phyloP scores from a whole-genome alignment of 257 asterid genomes.

The Solanum ossicruentum region DNA sequence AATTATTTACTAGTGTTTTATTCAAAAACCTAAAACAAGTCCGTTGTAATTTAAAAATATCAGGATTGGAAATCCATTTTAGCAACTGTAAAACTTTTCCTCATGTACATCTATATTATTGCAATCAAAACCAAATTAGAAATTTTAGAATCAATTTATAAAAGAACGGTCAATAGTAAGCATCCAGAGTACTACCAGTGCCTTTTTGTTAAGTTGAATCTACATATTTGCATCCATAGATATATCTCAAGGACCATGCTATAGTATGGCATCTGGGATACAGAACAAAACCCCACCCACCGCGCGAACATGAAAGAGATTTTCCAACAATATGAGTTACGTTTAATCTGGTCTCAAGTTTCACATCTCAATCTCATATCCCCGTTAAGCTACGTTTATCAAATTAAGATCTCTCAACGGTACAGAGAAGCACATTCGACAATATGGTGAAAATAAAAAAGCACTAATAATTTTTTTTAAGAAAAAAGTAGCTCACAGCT shows the following conservation, averaged over 20 bases:
- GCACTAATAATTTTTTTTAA: neutral
- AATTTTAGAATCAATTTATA: neutral
- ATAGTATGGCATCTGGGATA: neutral
- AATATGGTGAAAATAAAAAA: neutral
- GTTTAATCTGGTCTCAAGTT: neutral
- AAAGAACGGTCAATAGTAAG: neutral
- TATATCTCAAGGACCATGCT: neutral
- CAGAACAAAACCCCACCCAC: neutral
- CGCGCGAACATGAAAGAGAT: neutral
- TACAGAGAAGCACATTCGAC: neutral
- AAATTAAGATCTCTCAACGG: neutral
- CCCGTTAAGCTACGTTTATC: neutral
- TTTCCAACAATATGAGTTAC: neutral
- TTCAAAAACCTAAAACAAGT: neutral
- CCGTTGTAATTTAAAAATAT: neutral
- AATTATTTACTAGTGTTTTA: neutral
- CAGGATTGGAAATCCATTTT: neutral
- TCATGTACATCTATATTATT: neutral
- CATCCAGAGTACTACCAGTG: neutral
- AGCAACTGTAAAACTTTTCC: neutral
- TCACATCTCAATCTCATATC: neutral
- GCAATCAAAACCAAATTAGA: neutral
- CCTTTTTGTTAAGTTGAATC: neutral
- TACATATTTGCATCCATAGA: neutral
- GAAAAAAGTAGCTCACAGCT: slow-evolving; percentile 45